These are phyloP conservation scores for Cystobasidium pallidum DNA, from an alignment of 1,284 basidiomycete genomes.

Conservation along the genomic window DNA sequence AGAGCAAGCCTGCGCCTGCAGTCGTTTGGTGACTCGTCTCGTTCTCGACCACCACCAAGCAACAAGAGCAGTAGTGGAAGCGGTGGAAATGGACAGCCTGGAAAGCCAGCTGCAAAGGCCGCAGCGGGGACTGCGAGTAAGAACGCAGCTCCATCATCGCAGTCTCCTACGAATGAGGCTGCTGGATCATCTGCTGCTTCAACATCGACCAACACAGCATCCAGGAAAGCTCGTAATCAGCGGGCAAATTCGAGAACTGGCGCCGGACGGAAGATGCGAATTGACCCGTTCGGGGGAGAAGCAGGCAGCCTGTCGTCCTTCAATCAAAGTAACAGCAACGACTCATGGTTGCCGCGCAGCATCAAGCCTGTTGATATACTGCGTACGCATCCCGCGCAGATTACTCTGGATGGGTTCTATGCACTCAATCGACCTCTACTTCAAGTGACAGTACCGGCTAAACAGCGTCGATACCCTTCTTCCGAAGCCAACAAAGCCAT, in stretches of 20 bases:
- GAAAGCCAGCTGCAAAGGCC: constrained; percentile 7
- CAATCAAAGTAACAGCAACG: background rate
- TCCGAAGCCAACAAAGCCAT: constrained; percentile 10
- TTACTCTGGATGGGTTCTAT: constrained; percentile 35
- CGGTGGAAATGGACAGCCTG: constrained; percentile 9
- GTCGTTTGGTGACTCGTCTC: constrained; percentile 37
- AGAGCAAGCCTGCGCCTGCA: constrained; percentile 17
- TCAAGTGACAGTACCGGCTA: constrained; percentile 33
- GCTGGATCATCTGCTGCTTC: background rate
- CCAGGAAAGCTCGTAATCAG: constrained; percentile 31
- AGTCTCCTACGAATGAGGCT: background rate
- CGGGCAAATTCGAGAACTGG: constrained; percentile 17
- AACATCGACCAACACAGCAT: constrained; percentile 1
- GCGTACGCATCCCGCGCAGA: constrained; percentile 19
- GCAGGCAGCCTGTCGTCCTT: background rate
- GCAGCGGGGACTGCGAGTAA: background rate
- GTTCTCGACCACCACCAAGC: constrained; percentile 38
- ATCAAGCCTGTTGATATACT: constrained; percentile 35
- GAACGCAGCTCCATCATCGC: constrained; percentile 9
- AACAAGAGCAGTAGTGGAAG: constrained; percentile 26
- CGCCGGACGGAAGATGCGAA: constrained; percentile 17
- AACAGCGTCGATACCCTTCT: constrained; percentile 25
- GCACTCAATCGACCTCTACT: constrained; percentile 33
- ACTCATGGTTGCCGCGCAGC: constrained; percentile 20
- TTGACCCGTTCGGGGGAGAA: constrained; percentile 14